phyloP scores from a whole-genome alignment of 306 rosid genomes.

The Carpinus fangiana region DNA sequence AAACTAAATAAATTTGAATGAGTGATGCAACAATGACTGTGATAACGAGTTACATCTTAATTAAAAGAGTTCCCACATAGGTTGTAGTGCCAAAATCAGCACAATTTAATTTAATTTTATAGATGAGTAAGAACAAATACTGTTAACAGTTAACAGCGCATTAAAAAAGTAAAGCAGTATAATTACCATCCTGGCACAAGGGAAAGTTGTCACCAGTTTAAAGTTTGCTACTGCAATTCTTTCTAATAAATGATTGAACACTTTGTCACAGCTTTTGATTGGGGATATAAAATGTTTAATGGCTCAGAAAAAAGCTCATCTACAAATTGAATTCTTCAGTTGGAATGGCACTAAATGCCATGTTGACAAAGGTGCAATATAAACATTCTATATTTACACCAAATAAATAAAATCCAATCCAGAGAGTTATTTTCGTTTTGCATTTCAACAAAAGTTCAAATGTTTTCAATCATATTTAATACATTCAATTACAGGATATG shows the following conservation, averaged over 20 bases:
- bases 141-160: not conserved
- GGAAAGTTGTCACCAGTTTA: too few relatives aligned
- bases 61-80: too few relatives aligned
- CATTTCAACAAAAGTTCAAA: not conserved
- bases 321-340: slow-evolving; percentile 1
- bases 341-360: not conserved
- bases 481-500: not conserved
- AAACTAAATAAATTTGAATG: too few relatives aligned
- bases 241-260: not conserved
- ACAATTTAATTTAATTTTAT: too few relatives aligned
- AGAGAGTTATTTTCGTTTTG: not conserved
- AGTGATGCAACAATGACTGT: too few relatives aligned
- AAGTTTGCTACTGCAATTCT: not conserved
- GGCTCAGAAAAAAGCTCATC: not conserved
- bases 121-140: too few relatives aligned
- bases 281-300: not conserved
- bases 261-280: not conserved
- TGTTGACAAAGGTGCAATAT: not conserved
- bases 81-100: too few relatives aligned
- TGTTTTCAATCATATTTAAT: not conserved
- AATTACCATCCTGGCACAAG: too few relatives aligned
- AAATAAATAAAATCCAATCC: not conserved
- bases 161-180: not conserved
- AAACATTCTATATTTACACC: not conserved
- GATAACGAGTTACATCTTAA: too few relatives aligned